These are phyloP conservation scores for Neurospora discreta DNA, from an alignment of 495 filamentous ascomycete species.

Conservation along the genomic window DNA sequence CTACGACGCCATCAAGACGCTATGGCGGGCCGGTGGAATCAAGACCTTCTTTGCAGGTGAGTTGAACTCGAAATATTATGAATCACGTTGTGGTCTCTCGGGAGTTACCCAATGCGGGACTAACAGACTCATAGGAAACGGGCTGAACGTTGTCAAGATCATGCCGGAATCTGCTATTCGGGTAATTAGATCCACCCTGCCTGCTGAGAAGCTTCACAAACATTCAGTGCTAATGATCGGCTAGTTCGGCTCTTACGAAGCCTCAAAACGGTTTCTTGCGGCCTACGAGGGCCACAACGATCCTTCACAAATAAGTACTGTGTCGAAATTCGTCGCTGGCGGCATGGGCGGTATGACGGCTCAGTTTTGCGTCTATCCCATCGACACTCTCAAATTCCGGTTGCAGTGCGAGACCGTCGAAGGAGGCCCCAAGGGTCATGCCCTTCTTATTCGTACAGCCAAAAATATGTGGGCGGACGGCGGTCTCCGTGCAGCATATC, in stretches of 20 bases:
- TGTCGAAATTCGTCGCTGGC: constrained; percentile 84
- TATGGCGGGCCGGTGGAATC: constrained; percentile 84
- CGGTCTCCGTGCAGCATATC: constrained; percentile 71
- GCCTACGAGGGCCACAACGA: constrained; percentile 82
- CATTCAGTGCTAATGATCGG: constrained; percentile 8
- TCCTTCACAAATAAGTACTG: constrained; percentile 60
- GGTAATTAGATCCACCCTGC: constrained; percentile 17
- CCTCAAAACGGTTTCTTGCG: constrained; percentile 78
- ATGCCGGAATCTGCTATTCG: constrained; percentile 96
- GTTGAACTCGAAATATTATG: constrained; percentile 8
- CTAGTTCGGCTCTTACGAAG: constrained; percentile 90
- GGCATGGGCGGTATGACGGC: constrained; percentile 88
- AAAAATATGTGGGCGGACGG: constrained; percentile 72
- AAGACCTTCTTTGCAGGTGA: constrained; percentile 89
- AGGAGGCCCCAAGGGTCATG: constrained; percentile 75
- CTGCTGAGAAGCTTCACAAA: not conserved
- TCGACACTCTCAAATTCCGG: constrained; percentile 93
- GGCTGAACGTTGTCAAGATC: constrained; percentile 91
- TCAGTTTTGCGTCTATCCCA: constrained; percentile 90
- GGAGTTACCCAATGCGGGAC: not conserved
- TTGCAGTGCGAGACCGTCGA: constrained; percentile 90
- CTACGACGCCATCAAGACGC: constrained; percentile 53
- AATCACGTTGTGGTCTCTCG: not conserved
- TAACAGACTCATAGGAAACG: constrained; percentile 62
- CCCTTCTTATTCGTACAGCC: constrained; percentile 68